Evolutionary conservation across 1,139 yeast genomes (phyloP).

Genomic region (Pichia sp.): DNA sequence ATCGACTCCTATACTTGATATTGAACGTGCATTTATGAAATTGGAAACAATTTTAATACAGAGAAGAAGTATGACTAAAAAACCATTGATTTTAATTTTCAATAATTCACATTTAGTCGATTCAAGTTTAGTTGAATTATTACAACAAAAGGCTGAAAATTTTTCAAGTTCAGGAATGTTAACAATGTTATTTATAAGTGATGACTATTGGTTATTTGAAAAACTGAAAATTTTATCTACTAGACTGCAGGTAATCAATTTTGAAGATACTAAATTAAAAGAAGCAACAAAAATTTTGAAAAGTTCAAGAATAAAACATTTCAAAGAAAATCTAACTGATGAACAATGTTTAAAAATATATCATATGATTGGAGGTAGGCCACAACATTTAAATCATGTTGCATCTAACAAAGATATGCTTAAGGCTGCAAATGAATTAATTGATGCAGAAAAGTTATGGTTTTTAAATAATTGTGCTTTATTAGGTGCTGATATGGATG

Average conservation of each 20-base stretch:
- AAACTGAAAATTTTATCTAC: conserved; percentile 69
- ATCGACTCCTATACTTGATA: conserved; percentile 74
- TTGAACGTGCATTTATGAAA: conserved; percentile 74
- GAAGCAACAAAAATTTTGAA: conserved; percentile 55
- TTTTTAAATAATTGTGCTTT: conserved; percentile 77
- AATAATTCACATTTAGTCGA: conserved; percentile 72
- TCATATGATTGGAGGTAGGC: conserved; percentile 75
- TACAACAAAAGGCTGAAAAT: conserved; percentile 80
- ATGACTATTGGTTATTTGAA: conserved; percentile 85
- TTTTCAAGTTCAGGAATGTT: conserved; percentile 72
- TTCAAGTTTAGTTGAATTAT: conserved; percentile 66
- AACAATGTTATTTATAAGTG: conserved; percentile 72
- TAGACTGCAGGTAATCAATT: conserved; percentile 64
- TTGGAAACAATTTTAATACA: conserved; percentile 66
- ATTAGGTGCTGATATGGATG: conserved; percentile 75
- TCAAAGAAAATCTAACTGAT: conserved; percentile 35
- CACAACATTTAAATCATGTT: conserved; percentile 74
- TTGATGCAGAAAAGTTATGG: conserved; percentile 82
- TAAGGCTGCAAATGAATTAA: conserved; percentile 60
- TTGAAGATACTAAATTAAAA: conserved; percentile 53
- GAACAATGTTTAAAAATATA: conserved; percentile 42
- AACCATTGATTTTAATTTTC: conserved; percentile 64
- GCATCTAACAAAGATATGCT: conserved; percentile 59
- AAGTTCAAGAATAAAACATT: conserved; percentile 45
- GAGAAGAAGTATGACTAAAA: conserved; percentile 35